Conservation (phyloP, 2,329 filamentous ascomycete species). For the Parascedosporium putredinis region DNA sequence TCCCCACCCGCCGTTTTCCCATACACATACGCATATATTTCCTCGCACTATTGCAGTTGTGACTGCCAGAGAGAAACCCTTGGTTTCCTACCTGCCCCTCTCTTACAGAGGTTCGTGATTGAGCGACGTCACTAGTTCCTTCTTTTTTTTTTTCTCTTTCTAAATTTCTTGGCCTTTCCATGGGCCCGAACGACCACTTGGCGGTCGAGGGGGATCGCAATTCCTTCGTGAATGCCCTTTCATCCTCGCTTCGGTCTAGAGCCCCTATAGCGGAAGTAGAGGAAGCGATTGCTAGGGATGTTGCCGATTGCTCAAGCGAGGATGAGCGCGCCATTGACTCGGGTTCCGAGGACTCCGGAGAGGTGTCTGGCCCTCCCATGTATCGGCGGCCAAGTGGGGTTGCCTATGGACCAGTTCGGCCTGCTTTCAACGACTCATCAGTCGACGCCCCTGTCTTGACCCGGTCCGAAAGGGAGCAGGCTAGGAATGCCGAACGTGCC, state of each 20-base stretch:
- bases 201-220: not conserved
- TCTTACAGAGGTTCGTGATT: too few relatives aligned
- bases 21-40: too few relatives aligned
- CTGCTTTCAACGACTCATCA: conserved; percentile 52
- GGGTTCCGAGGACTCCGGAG: conserved; percentile 16
- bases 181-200: not conserved
- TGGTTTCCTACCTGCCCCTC: too few relatives aligned
- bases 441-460: conserved; percentile 38
- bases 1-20: too few relatives aligned
- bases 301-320: conserved; percentile 53
- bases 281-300: conserved; percentile 53
- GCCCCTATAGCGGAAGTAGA: conserved; percentile 63
- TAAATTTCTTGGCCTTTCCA: not conserved
- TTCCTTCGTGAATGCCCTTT: conserved; percentile 16
- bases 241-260: conserved; percentile 43
- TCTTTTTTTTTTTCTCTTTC: not conserved
- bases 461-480: conserved; percentile 43
- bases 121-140: too few relatives aligned
- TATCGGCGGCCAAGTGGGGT: conserved; percentile 74
- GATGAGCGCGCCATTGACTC: conserved; percentile 25
- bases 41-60: too few relatives aligned
- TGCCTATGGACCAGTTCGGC: conserved; percentile 59
- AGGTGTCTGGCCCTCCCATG: conserved; percentile 34
- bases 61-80: too few relatives aligned
- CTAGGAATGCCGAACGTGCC: conserved; percentile 46